Evolutionary conservation across 306 rosid species (phyloP).

Genomic region (Corylus heterophylla): DNA sequence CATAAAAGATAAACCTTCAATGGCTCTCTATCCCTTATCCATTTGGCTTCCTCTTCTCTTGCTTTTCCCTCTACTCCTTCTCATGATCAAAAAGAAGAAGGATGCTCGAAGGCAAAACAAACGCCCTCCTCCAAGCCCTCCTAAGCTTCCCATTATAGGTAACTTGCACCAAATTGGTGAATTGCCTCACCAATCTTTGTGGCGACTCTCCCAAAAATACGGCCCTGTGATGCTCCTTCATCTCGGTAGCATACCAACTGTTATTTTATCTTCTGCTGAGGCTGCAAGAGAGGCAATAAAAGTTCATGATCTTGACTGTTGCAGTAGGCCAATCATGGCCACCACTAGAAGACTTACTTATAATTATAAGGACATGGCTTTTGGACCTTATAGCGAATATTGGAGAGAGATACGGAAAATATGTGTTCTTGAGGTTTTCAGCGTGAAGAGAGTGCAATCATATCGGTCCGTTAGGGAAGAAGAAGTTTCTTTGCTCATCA

Average conservation of each 20-base stretch:
- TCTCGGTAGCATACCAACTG: conserved; percentile 4
- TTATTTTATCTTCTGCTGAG: conserved; percentile 34
- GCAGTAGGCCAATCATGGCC: conserved; percentile 26
- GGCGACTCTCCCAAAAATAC: conserved; percentile 23
- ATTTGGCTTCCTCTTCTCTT: neutral
- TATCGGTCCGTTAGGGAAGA: conserved; percentile 32
- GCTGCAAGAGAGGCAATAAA: conserved; percentile 33
- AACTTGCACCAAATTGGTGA: conserved; percentile 42
- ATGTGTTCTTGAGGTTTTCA: conserved; percentile 36
- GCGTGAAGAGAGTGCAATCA: conserved; percentile 33
- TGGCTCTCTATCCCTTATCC: neutral
- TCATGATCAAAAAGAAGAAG: neutral
- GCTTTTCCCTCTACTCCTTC: conserved; percentile 1
- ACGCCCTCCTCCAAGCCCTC: conserved; percentile 34
- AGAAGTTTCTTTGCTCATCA: conserved; percentile 27
- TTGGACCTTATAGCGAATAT: conserved; percentile 41
- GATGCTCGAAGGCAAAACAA: neutral
- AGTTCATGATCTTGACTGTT: conserved; percentile 30
- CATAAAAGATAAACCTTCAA: neutral
- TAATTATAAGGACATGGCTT: conserved; percentile 11
- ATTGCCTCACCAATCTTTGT: conserved; percentile 24
- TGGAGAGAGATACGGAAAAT: conserved; percentile 48
- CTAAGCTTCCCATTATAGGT: conserved; percentile 43
- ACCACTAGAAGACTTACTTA: conserved; percentile 7
- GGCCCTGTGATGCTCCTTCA: conserved; percentile 38